A percentile compares a stretch with the other conserved stretches of the same genome.
Conservation (phyloP, 805 yeast species). For the Candida hispaniensis region DNA sequence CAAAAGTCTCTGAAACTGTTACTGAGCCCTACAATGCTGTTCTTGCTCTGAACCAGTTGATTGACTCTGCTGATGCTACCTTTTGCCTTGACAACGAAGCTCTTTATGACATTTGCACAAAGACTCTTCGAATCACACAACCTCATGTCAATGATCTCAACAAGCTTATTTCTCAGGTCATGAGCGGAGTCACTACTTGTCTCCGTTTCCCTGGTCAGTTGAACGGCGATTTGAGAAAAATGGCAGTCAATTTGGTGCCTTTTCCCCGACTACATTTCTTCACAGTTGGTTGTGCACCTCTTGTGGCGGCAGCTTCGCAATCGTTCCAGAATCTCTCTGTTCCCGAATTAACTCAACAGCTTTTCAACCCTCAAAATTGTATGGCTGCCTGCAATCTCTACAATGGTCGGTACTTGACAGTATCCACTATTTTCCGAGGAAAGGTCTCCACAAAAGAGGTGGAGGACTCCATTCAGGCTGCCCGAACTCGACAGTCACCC, state of each 20-base stretch:
- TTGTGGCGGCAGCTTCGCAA: constrained; percentile 69
- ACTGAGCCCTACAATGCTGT: constrained; percentile 95
- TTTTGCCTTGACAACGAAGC: constrained; percentile 96
- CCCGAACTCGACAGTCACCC: constrained; percentile 71
- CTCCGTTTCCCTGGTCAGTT: constrained; percentile 93
- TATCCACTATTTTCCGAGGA: constrained; percentile 92
- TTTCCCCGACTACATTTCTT: constrained; percentile 95
- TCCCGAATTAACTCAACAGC: constrained; percentile 89
- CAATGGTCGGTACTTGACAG: constrained; percentile 86
- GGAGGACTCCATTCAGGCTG: constrained; percentile 85
- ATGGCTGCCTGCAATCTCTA: constrained; percentile 95
- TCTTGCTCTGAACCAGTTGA: constrained; percentile 82
- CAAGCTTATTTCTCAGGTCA: constrained; percentile 75
- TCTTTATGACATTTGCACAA: constrained; percentile 77
- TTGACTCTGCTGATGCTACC: constrained; percentile 85
- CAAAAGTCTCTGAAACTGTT: constrained; percentile 85
- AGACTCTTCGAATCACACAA: constrained; percentile 67
- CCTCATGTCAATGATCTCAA: constrained; percentile 77
- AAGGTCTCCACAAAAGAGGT: constrained; percentile 88
- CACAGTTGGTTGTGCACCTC: constrained; percentile 92
- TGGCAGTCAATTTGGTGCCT: constrained; percentile 90
- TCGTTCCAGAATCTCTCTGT: constrained; percentile 80
- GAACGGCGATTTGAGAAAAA: constrained; percentile 83
- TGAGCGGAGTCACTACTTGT: constrained; percentile 94
- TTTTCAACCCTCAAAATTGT: constrained; percentile 86